Conservation (phyloP, 2,329 filamentous ascomycete species). For the Sclerotinia borealis region DNA sequence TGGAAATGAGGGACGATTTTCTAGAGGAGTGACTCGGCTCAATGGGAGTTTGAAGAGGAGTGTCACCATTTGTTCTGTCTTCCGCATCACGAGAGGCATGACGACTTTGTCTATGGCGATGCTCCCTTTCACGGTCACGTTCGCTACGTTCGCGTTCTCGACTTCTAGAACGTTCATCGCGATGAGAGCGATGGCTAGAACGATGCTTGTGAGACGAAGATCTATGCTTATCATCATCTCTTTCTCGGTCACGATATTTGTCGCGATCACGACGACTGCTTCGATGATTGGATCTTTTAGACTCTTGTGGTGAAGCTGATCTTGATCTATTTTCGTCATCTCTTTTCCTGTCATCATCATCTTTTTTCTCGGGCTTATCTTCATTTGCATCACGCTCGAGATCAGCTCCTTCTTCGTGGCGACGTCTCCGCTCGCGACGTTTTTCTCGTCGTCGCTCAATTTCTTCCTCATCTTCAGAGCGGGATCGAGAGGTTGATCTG, state of each 20-base stretch:
- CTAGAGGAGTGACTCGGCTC: slow-evolving; percentile 17
- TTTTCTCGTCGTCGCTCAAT: slow-evolving; percentile 30
- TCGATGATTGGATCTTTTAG: slow-evolving; percentile 51
- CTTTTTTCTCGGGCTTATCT: slow-evolving; percentile 18
- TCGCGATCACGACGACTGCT: slow-evolving; percentile 52
- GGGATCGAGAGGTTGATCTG: slow-evolving; percentile 27
- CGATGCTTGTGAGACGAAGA: slow-evolving; percentile 37
- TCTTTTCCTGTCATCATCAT: slow-evolving; percentile 26
- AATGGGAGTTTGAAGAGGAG: slow-evolving; percentile 16
- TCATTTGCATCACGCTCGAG: slow-evolving; percentile 14
- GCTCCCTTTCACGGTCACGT: slow-evolving; percentile 38
- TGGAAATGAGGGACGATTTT: slow-evolving; percentile 20
- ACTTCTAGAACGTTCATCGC: slow-evolving; percentile 38
- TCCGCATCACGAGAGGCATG: slow-evolving; percentile 23
- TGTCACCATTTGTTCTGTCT: slow-evolving; percentile 15
- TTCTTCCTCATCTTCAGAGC: slow-evolving; percentile 29
- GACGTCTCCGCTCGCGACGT: slow-evolving; percentile 27
- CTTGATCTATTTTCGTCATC: slow-evolving; percentile 51
- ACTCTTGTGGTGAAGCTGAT: slow-evolving; percentile 57
- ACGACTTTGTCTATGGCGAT: slow-evolving; percentile 27
- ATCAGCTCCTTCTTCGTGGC: slow-evolving; percentile 25
- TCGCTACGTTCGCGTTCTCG: slow-evolving; percentile 44
- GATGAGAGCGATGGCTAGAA: slow-evolving; percentile 46
- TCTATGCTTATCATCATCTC: slow-evolving; percentile 36
- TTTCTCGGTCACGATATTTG: slow-evolving; percentile 40